A percentile compares a stretch with the other conserved stretches of the same genome.
Conservation (phyloP, 176 grass and related monocot genomes). For the Puccinellia tenuiflora region DNA sequence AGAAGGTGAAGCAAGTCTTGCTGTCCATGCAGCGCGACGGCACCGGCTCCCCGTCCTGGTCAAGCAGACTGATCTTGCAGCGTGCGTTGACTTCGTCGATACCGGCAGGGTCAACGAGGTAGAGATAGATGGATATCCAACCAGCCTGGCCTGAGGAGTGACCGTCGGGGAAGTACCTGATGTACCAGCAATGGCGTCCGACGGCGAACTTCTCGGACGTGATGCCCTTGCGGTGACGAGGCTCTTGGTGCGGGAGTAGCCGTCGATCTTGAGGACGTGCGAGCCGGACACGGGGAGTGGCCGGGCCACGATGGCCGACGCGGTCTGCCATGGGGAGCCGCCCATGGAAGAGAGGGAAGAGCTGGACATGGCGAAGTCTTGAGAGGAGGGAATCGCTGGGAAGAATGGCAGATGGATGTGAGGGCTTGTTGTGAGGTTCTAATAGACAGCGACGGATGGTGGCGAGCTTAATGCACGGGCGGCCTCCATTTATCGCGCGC, state of each 20-base stretch:
- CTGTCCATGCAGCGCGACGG: neutral
- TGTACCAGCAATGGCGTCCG: slow-evolving; percentile 2
- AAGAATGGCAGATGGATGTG: neutral
- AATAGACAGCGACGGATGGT: too few relatives aligned
- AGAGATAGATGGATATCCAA: neutral
- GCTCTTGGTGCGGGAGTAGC: neutral
- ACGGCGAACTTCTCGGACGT: neutral
- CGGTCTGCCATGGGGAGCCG: neutral
- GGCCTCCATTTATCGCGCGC: too few relatives aligned
- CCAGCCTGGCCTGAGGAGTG: too few relatives aligned
- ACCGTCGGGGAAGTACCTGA: neutral
- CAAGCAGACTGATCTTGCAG: neutral
- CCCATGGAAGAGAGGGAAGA: neutral
- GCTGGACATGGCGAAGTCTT: neutral
- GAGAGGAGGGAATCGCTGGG: neutral
- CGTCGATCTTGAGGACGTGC: neutral
- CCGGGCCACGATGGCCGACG: neutral
- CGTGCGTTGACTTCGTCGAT: neutral
- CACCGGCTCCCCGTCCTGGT: neutral
- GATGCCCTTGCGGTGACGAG: neutral
- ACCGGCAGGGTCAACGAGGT: neutral
- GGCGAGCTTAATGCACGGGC: too few relatives aligned
- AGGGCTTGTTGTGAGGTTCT: neutral
- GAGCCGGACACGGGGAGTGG: neutral
- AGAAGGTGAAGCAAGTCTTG: neutral